Percentiles rank a stretch among this genome's conserved stretches.
Conservation (phyloP, 768 basidiomycete species). For the Plicaturopsis crispa region DNA sequence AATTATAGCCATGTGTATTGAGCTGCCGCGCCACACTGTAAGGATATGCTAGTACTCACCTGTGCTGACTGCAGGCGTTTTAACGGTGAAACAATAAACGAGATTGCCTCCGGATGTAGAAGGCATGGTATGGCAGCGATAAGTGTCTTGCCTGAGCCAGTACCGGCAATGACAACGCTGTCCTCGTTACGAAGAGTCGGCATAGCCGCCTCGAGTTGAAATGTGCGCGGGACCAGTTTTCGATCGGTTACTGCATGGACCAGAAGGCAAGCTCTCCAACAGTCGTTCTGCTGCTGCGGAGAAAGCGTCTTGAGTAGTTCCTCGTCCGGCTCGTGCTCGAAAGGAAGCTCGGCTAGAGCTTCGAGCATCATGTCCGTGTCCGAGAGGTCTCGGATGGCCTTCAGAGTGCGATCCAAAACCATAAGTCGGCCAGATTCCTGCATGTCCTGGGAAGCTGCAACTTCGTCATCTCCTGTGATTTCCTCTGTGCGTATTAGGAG, state of each 20-base stretch:
- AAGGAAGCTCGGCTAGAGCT: too few relatives aligned
- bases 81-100: constrained; percentile 4
- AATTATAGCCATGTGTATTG: background rate
- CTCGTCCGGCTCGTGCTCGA: too few relatives aligned
- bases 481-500: too few relatives aligned
- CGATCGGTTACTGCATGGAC: background rate
- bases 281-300: too few relatives aligned
- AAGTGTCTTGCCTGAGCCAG: constrained; percentile 4
- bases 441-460: too few relatives aligned
- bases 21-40: background rate
- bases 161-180: background rate
- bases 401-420: too few relatives aligned
- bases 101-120: background rate
- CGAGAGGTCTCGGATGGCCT: too few relatives aligned
- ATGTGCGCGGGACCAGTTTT: background rate
- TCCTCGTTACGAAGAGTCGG: background rate
- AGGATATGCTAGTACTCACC: background rate
- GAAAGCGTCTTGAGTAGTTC: too few relatives aligned
- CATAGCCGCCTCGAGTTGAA: constrained; percentile 5
- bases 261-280: background rate
- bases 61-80: constrained; percentile 5
- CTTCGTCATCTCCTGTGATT: too few relatives aligned
- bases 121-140: background rate
- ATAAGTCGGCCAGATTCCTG: too few relatives aligned
- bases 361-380: too few relatives aligned